Evolutionary conservation across 805 yeast genomes (phyloP), one percentile per base, ranked within the genome.

Genomic region (Scheffersomyces spartinae): DNA sequence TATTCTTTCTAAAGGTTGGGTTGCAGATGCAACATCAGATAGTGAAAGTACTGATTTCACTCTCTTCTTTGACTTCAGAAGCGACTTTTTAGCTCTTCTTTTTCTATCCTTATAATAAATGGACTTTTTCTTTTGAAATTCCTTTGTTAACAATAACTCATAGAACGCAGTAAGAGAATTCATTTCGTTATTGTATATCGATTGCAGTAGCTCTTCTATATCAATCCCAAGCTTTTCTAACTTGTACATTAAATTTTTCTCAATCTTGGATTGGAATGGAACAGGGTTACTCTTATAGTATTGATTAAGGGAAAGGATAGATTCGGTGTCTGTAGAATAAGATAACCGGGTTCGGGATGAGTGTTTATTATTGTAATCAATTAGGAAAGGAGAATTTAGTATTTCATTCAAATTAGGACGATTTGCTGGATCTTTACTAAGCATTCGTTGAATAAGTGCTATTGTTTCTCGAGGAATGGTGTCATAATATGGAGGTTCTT

Each of bases 121-220:
- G 26, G 36, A 35, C 31, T 48, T 53, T 38, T 58, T 58, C 25
- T 47, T 47, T 8, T 41, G 31, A 25, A 48, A 53, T 35, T 70
- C 74, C 24, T 56, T 53, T 13, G 79, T 83, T 15, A 77, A 49
- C 10, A 74, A 49, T 11, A 83, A 54, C 23, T 74, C 74, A 77
- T 86, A 84, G 30, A 76, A 61, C 0, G 88, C 94, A 9, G 80
- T 71, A 9, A 80, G 52, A 0, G 83, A 59, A 47, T 81, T 91
- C 49, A 82, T 70, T 29, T 75, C 71, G 24, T 67, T 64, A 29
- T 65, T 61, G 15, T 52, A 40, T 3, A 84, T 73, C 15, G 79
- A 68, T 6, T 65, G 55, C 36, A 70, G 71, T 17, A 85, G 52
- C 2, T 62, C 49, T 9, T 72, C 77, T 3, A 66, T 61, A 42